phyloP scores from a whole-genome alignment of 306 rosid genomes.

The Ziziphus jujuba region DNA sequence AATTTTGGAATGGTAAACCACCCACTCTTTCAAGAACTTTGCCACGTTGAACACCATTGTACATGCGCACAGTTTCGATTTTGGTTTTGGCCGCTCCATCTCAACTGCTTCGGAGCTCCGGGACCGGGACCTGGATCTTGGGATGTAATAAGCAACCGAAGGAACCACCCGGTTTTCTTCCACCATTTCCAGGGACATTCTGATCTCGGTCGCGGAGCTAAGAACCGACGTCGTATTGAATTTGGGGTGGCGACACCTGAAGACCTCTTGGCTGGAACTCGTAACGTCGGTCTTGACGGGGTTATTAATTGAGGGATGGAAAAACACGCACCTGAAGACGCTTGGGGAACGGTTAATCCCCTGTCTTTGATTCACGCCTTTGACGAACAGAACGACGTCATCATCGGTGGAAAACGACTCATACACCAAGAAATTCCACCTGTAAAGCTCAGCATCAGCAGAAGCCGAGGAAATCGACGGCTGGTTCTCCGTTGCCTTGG shows the following conservation, averaged over 20 bases:
- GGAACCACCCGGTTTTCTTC: constrained; percentile 41
- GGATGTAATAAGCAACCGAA: constrained; percentile 52
- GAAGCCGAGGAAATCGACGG: neutral
- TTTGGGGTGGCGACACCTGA: constrained; percentile 65
- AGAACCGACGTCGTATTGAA: constrained; percentile 7
- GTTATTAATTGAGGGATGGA: constrained; percentile 4
- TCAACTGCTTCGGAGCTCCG: constrained; percentile 10
- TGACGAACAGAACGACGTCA: constrained; percentile 66
- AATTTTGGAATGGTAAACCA: constrained; percentile 52
- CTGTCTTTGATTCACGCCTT: constrained; percentile 61
- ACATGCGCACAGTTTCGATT: constrained; percentile 60
- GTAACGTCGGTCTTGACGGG: constrained; percentile 48
- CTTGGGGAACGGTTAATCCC: constrained; percentile 35
- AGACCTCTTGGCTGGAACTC: constrained; percentile 65
- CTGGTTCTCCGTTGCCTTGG: neutral
- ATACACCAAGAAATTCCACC: constrained; percentile 59
- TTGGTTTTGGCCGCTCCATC: constrained; percentile 16
- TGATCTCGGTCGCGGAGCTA: constrained; percentile 10
- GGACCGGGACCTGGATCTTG: no score
- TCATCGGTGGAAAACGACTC: constrained; percentile 55
- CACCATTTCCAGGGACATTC: constrained; percentile 52
- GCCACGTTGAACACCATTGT: constrained; percentile 79
- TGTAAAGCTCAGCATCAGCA: constrained; percentile 39
- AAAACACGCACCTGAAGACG: constrained; percentile 57
- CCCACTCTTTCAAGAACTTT: constrained; percentile 69